Conservation (phyloP, 2,329 filamentous ascomycete genomes). For the Diplodia intermedia region DNA sequence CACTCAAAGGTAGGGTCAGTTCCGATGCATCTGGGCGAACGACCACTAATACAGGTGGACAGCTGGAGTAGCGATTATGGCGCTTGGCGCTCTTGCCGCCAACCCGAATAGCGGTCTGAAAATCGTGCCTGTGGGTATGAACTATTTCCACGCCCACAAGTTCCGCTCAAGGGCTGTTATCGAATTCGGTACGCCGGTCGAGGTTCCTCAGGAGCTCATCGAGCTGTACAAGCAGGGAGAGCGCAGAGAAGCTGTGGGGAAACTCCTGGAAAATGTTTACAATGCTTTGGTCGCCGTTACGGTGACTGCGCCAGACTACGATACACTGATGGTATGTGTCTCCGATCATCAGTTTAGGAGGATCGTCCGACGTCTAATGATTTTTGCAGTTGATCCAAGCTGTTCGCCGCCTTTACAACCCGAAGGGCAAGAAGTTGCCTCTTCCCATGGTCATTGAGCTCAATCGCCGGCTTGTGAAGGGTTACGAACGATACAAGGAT, state of each 20-base stretch:
- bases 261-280: constrained; percentile 85
- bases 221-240: constrained; percentile 84
- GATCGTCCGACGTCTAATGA: background rate
- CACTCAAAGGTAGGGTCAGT: constrained; percentile 70
- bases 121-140: constrained; percentile 98
- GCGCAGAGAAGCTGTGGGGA: constrained; percentile 83
- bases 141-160: constrained; percentile 99
- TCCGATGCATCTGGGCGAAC: background rate
- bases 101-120: constrained; percentile 87
- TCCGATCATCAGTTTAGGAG: background rate
- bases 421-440: constrained; percentile 90
- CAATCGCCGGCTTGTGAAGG: constrained; percentile 87
- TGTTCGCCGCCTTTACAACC: constrained; percentile 89
- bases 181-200: constrained; percentile 90
- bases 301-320: constrained; percentile 90
- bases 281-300: constrained; percentile 86
- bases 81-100: constrained; percentile 83
- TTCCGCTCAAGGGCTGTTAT: constrained; percentile 95
- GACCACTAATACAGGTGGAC: constrained; percentile 34
- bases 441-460: constrained; percentile 92
- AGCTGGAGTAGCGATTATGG: constrained; percentile 98
- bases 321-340: constrained; percentile 79
- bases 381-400: constrained; percentile 81
- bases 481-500: constrained; percentile 91
- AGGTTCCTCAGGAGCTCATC: constrained; percentile 81